phyloP scores from a whole-genome alignment of 805 yeast species.

The Candida pini region DNA sequence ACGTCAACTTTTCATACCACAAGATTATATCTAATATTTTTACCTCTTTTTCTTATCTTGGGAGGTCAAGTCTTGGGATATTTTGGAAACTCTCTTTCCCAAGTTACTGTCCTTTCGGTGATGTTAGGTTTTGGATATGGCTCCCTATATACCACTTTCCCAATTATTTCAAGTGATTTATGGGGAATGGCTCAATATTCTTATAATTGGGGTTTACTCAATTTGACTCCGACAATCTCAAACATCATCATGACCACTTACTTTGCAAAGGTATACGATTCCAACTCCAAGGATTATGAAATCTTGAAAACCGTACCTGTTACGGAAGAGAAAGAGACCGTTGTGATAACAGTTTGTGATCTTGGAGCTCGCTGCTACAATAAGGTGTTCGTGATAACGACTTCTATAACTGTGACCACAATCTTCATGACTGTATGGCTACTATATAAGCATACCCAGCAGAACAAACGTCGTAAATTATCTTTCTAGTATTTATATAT shows the following conservation, averaged over 20 bases:
- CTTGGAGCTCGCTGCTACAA: slow-evolving; percentile 29
- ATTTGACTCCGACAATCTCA: slow-evolving; percentile 60
- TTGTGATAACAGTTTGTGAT: slow-evolving; percentile 15
- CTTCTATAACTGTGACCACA: background rate
- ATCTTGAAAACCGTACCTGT: background rate
- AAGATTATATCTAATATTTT: slow-evolving; percentile 41
- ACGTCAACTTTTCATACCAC: slow-evolving; percentile 34
- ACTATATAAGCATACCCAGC: background rate
- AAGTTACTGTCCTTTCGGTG: slow-evolving; percentile 47
- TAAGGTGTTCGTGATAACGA: slow-evolving; percentile 35
- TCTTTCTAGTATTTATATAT: background rate
- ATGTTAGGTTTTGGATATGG: slow-evolving; percentile 70
- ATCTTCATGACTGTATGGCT: background rate
- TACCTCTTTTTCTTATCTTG: slow-evolving; percentile 45
- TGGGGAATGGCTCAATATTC: slow-evolving; percentile 67
- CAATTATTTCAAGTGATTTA: slow-evolving; percentile 68
- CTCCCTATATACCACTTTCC: slow-evolving; percentile 62
- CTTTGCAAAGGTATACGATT: slow-evolving; percentile 62
- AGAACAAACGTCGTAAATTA: background rate
- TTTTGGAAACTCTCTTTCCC: slow-evolving; percentile 26
- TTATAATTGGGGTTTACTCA: slow-evolving; percentile 69
- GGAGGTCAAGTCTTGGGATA: slow-evolving; percentile 47
- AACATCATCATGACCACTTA: slow-evolving; percentile 53
- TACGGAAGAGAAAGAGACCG: slow-evolving; percentile 2
- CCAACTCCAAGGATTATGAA: slow-evolving; percentile 22